Evolutionary conservation across 345 rosid species (phyloP).

Genomic region (Dipteronia sinensis): DNA sequence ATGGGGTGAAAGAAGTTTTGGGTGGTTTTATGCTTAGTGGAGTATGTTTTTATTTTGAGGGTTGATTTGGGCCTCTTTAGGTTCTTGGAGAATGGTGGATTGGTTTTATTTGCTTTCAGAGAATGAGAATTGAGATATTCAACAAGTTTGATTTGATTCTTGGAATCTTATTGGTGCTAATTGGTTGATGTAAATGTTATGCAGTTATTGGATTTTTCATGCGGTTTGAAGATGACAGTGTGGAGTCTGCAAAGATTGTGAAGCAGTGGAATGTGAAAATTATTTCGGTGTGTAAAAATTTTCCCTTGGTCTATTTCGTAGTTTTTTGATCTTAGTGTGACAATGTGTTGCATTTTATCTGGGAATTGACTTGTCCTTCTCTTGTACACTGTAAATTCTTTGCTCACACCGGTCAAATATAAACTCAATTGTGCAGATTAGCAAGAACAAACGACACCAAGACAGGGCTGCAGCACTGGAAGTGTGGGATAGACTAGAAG

Average conservation of each 20-base stretch:
- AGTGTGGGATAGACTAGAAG: constrained; percentile 95
- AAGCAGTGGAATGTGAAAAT: constrained; percentile 99
- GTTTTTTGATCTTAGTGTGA: neutral
- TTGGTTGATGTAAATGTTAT: constrained; percentile 23
- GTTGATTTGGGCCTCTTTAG: neutral
- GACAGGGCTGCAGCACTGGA: constrained; percentile 96
- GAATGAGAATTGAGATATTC: neutral
- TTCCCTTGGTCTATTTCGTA: constrained; percentile 4
- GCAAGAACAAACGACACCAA: constrained; percentile 95
- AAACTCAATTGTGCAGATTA: constrained; percentile 60
- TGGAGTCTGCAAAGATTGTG: constrained; percentile 87
- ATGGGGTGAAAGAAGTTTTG: neutral
- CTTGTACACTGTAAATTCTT: neutral
- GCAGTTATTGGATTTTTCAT: constrained; percentile 90
- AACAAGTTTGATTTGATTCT: neutral
- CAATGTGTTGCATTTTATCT: neutral
- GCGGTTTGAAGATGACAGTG: constrained; percentile 97
- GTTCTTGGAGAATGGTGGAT: neutral
- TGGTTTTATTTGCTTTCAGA: neutral
- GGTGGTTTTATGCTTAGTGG: neutral
- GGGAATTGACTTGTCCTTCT: neutral
- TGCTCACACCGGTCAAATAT: neutral
- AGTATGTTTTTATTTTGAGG: neutral
- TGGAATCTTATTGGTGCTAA: neutral
- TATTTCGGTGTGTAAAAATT: constrained; percentile 61